Base-by-base conservation (phyloP, 345 rosid species). In the Mangifera indica region DNA sequence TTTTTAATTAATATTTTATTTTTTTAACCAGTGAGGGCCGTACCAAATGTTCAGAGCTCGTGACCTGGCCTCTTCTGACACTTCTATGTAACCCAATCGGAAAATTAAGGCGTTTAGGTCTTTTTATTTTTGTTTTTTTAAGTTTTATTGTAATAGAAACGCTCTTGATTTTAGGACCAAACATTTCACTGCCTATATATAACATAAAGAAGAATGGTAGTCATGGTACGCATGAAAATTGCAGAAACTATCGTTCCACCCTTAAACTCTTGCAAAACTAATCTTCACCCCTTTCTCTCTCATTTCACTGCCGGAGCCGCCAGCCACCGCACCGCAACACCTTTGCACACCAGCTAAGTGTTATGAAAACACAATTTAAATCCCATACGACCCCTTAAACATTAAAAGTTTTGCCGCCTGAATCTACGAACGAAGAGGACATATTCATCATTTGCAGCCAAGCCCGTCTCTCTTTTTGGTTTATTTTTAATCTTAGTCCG, bases 201-300 rank as follows among this genome's bases (percentile, higher is more conserved):
- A 69, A 70, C 66, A 29, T 10, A 46, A 34, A 70, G 13, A 57
- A 49, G 72, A 61, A 37, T 14, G 54, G 70, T 62, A 44, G 53
- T 34, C 26, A 14, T 32, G 13, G 25, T 74, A 14, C 17, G 71
- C 64, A 69, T 10, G 48, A 37, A 63, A 59, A 5, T 74, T 66
- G 74, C 72, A 83, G 83, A 69, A 77, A 83, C 72, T 71, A 69
- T 61, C 79, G 79, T 77, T 74, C 72, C 46, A 69, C 81, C 76
- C 45, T 70, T 76, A 22, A 74, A 75, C 10, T 57, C 24, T 57
- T 25, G 22, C 54, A 56, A 56, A 57, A 56, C 6, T 58, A 75
- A 65, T 65, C 63, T 60, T 17, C 71, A 53, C 69, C 55, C 51
- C 54, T n/a, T 66, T 65, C 37, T 72, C 78, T 78, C 32, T 73